Percentiles rank a stretch among this genome's conserved stretches.
phyloP scores from a whole-genome alignment of 2,329 filamentous ascomycete genomes.

The Xylariomycetidae sp. region DNA sequence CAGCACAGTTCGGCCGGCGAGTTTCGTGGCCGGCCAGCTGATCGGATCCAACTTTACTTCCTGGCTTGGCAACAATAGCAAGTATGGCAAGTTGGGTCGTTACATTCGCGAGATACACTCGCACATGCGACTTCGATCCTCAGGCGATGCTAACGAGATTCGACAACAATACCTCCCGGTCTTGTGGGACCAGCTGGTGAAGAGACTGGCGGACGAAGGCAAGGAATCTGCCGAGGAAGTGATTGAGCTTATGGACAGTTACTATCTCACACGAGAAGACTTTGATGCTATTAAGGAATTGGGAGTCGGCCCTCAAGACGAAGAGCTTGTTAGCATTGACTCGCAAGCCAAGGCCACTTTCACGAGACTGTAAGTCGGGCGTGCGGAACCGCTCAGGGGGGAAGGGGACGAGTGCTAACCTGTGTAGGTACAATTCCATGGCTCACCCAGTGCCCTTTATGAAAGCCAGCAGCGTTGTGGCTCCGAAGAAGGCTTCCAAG shows the following conservation, averaged over 20 bases:
- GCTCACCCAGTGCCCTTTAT: conserved; percentile 92
- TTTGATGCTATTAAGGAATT: conserved; percentile 91
- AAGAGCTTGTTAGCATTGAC: conserved; percentile 71
- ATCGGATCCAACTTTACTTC: conserved; percentile 71
- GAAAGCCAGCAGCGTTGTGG: conserved; percentile 75
- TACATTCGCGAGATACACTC: conserved; percentile 91
- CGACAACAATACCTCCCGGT: conserved; percentile 90
- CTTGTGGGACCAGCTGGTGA: conserved; percentile 75
- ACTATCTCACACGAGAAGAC: conserved; percentile 90
- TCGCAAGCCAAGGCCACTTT: conserved; percentile 83
- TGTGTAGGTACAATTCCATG: conserved; percentile 69
- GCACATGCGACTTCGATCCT: conserved; percentile 88
- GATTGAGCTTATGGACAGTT: conserved; percentile 95
- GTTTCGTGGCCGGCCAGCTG: conserved; percentile 76
- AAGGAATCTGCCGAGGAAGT: conserved; percentile 76
- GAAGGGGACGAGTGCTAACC: conserved; percentile 9
- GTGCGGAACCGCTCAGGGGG: no score
- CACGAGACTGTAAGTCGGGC: conserved; percentile 67
- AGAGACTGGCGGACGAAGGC: conserved; percentile 68
- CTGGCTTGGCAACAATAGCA: conserved; percentile 96
- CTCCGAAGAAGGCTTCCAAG: conserved; percentile 63
- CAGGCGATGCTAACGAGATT: conserved; percentile 87
- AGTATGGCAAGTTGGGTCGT: conserved; percentile 68
- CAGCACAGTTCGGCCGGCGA: conserved; percentile 87
- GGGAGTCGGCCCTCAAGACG: conserved; percentile 76